These are phyloP conservation scores for Penicillium longicatenatum DNA, from an alignment of 495 filamentous ascomycete genomes.

Conservation along the genomic window DNA sequence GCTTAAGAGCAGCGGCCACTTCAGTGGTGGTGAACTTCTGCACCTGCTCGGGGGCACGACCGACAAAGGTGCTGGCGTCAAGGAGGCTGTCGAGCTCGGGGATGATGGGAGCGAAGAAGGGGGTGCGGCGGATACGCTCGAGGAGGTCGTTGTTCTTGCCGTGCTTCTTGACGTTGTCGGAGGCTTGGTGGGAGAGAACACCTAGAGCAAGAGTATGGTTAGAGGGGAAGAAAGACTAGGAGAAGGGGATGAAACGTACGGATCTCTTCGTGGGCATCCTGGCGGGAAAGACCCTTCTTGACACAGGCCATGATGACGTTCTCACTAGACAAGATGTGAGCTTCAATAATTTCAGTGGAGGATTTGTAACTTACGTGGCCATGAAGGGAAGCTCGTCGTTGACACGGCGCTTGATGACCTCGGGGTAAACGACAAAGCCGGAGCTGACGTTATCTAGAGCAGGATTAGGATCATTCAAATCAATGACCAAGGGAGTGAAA, in stretches of 20 bases:
- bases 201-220: constrained; percentile 35
- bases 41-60: constrained; percentile 60
- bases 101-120: constrained; percentile 84
- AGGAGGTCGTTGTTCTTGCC: constrained; percentile 84
- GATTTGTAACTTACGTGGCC: constrained; percentile 59
- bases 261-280: constrained; percentile 92
- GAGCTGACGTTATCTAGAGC: constrained; percentile 70
- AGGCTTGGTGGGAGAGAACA: constrained; percentile 85
- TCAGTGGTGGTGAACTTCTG: constrained; percentile 58
- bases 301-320: constrained; percentile 80
- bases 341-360: neutral
- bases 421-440: constrained; percentile 86
- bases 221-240: neutral
- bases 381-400: constrained; percentile 88
- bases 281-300: constrained; percentile 71
- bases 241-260: constrained; percentile 29
- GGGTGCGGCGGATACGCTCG: constrained; percentile 69
- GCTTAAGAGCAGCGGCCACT: constrained; percentile 53
- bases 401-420: constrained; percentile 67
- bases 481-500: constrained; percentile 1
- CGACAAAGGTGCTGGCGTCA: constrained; percentile 67
- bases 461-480: constrained; percentile 7
- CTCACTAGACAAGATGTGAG: constrained; percentile 36
- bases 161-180: constrained; percentile 74
- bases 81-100: constrained; percentile 74